Evolutionary conservation across 768 basidiomycete genomes (phyloP).

Genomic region (Boletus rufocinnamomeus): DNA sequence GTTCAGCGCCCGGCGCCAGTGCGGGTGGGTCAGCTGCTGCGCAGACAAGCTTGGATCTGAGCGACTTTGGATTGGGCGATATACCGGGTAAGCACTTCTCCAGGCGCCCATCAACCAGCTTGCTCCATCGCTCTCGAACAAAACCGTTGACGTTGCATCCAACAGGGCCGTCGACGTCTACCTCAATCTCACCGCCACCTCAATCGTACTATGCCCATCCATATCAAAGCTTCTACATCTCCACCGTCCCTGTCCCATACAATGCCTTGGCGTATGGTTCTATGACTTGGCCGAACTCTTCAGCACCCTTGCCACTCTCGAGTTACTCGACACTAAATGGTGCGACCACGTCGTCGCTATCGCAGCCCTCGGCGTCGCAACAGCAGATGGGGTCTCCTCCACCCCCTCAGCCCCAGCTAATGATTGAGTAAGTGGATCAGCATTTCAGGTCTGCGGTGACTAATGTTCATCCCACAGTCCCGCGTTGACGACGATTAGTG

Average conservation of each 20-base stretch:
- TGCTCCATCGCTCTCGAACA: constrained; percentile 1
- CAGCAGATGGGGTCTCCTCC: constrained; percentile 34
- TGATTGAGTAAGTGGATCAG: constrained; percentile 62
- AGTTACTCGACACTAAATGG: constrained; percentile 79
- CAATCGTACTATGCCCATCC: constrained; percentile 44
- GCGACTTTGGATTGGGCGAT: constrained; percentile 46
- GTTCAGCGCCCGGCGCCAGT: constrained; percentile 25
- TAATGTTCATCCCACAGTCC: constrained; percentile 45
- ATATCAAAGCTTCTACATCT: constrained; percentile 45
- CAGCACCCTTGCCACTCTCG: constrained; percentile 58
- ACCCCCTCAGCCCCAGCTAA: constrained; percentile 42
- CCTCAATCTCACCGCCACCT: constrained; percentile 41
- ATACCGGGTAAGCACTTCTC: constrained; percentile 43
- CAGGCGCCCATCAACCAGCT: constrained; percentile 31
- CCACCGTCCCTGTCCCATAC: constrained; percentile 46
- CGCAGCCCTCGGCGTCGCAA: constrained; percentile 32
- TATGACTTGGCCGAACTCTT: constrained; percentile 45
- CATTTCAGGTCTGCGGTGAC: constrained; percentile 11
- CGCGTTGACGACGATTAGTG: constrained; percentile 58
- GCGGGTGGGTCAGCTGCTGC: constrained; percentile 33
- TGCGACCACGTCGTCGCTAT: constrained; percentile 54
- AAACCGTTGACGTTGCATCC: constrained; percentile 13
- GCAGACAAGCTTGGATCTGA: constrained; percentile 41
- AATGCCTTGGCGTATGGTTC: constrained; percentile 57
- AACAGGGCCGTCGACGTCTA: constrained; percentile 42